These are phyloP conservation scores for Tilletia horrida DNA, from an alignment of 1,284 basidiomycete species.

Conservation along the genomic window DNA sequence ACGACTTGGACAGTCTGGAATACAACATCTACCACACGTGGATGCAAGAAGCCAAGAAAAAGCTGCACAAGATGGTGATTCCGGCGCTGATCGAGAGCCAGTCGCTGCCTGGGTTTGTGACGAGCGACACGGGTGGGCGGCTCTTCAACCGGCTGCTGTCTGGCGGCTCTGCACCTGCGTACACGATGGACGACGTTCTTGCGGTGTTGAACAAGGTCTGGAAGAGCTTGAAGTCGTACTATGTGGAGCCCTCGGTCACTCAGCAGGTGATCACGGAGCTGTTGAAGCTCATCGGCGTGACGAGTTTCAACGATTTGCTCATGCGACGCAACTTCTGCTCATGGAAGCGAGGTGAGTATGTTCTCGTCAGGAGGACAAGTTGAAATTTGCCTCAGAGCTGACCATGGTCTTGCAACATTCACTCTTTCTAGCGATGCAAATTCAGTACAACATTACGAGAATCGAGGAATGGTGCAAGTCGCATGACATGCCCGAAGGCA, in stretches of 20 bases:
- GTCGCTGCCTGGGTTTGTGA: conserved; percentile 94
- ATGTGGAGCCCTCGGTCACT: conserved; percentile 95
- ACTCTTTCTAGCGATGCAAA: conserved; percentile 79
- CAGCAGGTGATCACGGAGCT: conserved; percentile 96
- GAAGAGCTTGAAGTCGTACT: conserved; percentile 97
- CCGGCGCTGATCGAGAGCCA: conserved; percentile 97
- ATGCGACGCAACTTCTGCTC: conserved; percentile 99
- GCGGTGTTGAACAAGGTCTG: conserved; percentile 96
- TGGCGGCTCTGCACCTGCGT: conserved; percentile 79
- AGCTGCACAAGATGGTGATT: conserved; percentile 94
- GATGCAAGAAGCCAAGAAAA: conserved; percentile 99
- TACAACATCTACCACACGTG: conserved; percentile 99
- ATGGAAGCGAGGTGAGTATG: conserved; percentile 83
- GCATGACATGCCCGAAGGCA: conserved; percentile 94
- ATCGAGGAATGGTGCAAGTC: conserved; percentile 75
- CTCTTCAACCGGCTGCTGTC: conserved; percentile 84
- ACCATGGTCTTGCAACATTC: background rate
- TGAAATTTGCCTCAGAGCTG: background rate
- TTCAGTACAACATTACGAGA: conserved; percentile 76
- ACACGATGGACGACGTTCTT: conserved; percentile 96
- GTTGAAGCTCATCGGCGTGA: conserved; percentile 91
- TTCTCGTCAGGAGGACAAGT: background rate
- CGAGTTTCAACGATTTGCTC: conserved; percentile 95
- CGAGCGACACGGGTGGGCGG: conserved; percentile 84
- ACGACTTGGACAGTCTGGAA: conserved; percentile 95